Conservation (phyloP, 768 basidiomycete genomes). For the Lyophyllum shimeji region DNA sequence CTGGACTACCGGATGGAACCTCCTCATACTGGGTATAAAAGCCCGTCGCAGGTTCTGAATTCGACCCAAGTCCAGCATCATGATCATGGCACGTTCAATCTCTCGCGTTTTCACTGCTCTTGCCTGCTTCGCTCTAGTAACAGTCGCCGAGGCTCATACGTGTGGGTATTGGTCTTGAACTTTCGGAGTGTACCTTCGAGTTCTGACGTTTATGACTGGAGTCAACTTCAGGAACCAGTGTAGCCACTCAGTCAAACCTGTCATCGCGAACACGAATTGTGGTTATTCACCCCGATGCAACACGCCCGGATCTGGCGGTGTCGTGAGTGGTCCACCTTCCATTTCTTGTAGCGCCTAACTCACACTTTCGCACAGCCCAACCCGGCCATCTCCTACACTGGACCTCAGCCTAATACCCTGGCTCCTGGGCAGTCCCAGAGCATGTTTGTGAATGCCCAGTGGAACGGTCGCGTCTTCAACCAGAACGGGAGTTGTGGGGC, state of each 20-base stretch:
- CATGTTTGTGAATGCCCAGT: constrained; percentile 31
- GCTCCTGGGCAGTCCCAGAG: constrained; percentile 26
- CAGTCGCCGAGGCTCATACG: constrained; percentile 13
- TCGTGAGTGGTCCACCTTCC: constrained; percentile 17
- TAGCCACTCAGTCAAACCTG: constrained; percentile 27
- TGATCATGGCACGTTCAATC: background rate
- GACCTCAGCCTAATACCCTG: constrained; percentile 31
- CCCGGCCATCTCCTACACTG: constrained; percentile 32
- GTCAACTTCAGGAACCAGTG: constrained; percentile 38
- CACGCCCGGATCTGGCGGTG: constrained; percentile 33
- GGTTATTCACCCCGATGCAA: constrained; percentile 40
- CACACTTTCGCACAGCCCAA: constrained; percentile 21
- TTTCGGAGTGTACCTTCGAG: too few species aligned
- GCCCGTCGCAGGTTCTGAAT: background rate
- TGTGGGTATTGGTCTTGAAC: too few species aligned
- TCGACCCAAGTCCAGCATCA: background rate
- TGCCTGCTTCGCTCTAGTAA: constrained; percentile 5
- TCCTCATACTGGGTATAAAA: background rate
- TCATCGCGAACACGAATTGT: constrained; percentile 37
- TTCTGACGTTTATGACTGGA: constrained; percentile 6
- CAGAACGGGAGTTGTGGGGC: constrained; percentile 36
- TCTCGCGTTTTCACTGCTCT: constrained; percentile 3
- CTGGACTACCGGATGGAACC: background rate
- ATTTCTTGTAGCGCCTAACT: background rate
- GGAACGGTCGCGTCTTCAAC: constrained; percentile 41